Evolutionary conservation across 176 grass and related monocot genomes (phyloP), one percentile per base, ranked within the genome.

Genomic region (Zoysia pacifica): DNA sequence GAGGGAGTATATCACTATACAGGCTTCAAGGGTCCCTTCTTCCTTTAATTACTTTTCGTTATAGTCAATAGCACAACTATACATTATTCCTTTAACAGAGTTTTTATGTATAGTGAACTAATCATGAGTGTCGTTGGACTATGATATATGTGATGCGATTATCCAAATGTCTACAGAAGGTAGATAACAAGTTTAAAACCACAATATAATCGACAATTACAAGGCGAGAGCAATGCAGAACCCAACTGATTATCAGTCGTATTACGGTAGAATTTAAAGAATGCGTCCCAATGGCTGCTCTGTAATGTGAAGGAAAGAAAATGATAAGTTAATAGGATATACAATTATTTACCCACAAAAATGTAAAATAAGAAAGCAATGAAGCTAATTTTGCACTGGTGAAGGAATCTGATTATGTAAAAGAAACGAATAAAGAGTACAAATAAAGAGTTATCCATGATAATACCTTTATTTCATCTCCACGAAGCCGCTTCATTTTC

Each of bases 181-280:
- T 62, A 11, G 19, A 51, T 7, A 68, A 28, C 69, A 38, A 74
- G 79, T 74, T 79, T 14, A 54, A 67, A 68, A 67, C n/a, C 37
- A 19, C 14, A 42, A 44, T 49, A 56, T 14, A 35, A 76, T 71
- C n/a, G 11, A 66, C 78, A 46, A 49, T 40, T 68, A 71, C 14
- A 82, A 87, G 65, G 71, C 73, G 88, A 82, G 74, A 47, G 65
- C 73, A 72, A 64, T 75, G 79, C 62, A 73, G 72, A 84, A 83
- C 86, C 70, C 65, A 86, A 94, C 90, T 99, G 93, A 81, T 99
- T 99, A 84, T 99, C 92, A 48, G 96, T 99, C 76, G 96, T 99
- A 88, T 91, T 99, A 59, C 79, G 81, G 81, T 99, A 99, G 86
- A 95, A 99, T 70, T 85, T 84, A 75, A 93, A 95, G 82, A 99